These are phyloP conservation scores for Debaryomyces coudertii DNA, from an alignment of 1,139 yeast genomes.

Conservation along the genomic window DNA sequence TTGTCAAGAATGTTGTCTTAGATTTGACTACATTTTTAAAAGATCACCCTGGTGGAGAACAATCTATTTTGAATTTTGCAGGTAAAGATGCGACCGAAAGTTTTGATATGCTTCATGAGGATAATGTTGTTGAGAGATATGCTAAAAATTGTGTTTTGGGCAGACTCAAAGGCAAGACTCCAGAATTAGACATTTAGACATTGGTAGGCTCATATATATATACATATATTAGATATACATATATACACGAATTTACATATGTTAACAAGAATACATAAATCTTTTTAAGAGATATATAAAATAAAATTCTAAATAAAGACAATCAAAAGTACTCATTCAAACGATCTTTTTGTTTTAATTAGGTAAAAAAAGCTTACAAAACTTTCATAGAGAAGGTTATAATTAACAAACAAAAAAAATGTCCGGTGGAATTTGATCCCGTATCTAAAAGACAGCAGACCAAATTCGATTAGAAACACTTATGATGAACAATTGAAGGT, in stretches of 20 bases:
- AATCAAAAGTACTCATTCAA: slow-evolving; percentile 6
- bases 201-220: neutral
- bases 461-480: slow-evolving; percentile 80
- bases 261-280: slow-evolving; percentile 12
- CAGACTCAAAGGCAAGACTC: slow-evolving; percentile 47
- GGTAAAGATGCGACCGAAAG: slow-evolving; percentile 91
- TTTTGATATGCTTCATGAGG: slow-evolving; percentile 66
- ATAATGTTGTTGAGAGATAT: slow-evolving; percentile 52
- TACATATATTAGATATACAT: slow-evolving; percentile 5
- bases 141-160: slow-evolving; percentile 54
- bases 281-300: slow-evolving; percentile 6
- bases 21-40: slow-evolving; percentile 78
- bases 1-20: slow-evolving; percentile 80
- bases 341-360: slow-evolving; percentile 8
- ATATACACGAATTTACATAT: slow-evolving; percentile 7
- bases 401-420: neutral
- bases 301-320: slow-evolving; percentile 10
- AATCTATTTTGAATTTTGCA: slow-evolving; percentile 73
- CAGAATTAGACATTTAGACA: slow-evolving; percentile 28
- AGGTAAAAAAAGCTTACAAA: neutral
- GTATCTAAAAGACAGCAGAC: neutral
- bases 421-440: slow-evolving; percentile 4
- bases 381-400: neutral
- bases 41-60: slow-evolving; percentile 88
- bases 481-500: slow-evolving; percentile 99